Evolutionary conservation across 1,284 basidiomycete species (phyloP).

Genomic region (Quambalaria eucalypti): DNA sequence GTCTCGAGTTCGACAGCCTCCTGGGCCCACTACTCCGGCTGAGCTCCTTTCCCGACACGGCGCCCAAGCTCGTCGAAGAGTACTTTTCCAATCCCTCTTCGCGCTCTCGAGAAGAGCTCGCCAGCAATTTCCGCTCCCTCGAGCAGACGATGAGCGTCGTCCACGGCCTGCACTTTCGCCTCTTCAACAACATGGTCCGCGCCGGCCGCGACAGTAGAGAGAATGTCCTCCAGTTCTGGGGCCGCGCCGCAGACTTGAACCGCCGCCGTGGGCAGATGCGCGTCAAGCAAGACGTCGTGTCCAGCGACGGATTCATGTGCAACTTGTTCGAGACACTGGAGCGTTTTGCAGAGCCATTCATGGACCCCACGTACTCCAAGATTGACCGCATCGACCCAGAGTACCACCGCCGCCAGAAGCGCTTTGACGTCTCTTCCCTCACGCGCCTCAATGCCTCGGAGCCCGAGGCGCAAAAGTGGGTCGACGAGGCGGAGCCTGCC

Average conservation of each 20-base stretch:
- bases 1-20: conserved; percentile 36
- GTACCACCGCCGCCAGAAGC: conserved; percentile 51
- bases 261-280: conserved; percentile 80
- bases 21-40: conserved; percentile 38
- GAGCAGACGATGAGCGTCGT: conserved; percentile 36
- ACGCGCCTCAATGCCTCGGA: conserved; percentile 44
- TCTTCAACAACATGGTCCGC: conserved; percentile 80
- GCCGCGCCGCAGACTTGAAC: conserved; percentile 67
- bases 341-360: conserved; percentile 89
- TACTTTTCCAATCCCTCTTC: conserved; percentile 27
- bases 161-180: conserved; percentile 71
- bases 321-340: conserved; percentile 76
- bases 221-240: conserved; percentile 74
- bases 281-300: conserved; percentile 70
- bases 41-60: conserved; percentile 34
- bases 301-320: conserved; percentile 85
- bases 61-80: conserved; percentile 27
- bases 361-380: conserved; percentile 82
- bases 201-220: conserved; percentile 71
- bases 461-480: conserved; percentile 36
- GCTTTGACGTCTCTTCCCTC: conserved; percentile 31
- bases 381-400: conserved; percentile 74
- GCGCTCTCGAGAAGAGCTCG: conserved; percentile 27
- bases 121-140: conserved; percentile 25
- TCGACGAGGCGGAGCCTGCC: conserved; percentile 10